phyloP scores from a whole-genome alignment of 1,284 basidiomycete genomes.

The Irpex sp. region DNA sequence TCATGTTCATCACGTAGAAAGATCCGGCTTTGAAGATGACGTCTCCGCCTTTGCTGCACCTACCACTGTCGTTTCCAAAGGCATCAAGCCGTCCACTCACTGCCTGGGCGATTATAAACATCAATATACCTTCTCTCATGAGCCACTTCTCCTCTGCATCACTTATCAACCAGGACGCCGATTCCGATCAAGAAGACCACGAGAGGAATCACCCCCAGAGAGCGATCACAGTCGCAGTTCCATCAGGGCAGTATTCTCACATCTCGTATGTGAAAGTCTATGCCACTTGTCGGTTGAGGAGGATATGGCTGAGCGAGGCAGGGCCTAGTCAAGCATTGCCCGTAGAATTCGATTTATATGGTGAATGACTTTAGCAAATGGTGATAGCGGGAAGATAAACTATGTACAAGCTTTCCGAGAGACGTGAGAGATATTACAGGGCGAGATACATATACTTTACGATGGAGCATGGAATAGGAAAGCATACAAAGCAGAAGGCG shows the following conservation, averaged over 20 bases:
- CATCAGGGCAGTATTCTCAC: slow-evolving; percentile 56
- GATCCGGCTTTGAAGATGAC: slow-evolving; percentile 45
- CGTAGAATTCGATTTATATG: slow-evolving; percentile 66
- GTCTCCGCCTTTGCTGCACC: slow-evolving; percentile 51
- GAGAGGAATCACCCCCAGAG: not conserved
- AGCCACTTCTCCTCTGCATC: slow-evolving; percentile 53
- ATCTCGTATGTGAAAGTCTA: slow-evolving; percentile 72
- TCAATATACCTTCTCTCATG: slow-evolving; percentile 58
- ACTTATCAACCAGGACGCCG: slow-evolving; percentile 21
- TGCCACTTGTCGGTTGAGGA: slow-evolving; percentile 72
- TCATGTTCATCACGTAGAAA: slow-evolving; percentile 35
- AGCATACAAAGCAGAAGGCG: no score
- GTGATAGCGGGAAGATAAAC: no score
- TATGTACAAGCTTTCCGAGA: no score
- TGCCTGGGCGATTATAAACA: slow-evolving; percentile 62
- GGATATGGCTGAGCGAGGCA: slow-evolving; percentile 72
- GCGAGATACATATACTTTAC: no score
- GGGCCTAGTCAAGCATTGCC: slow-evolving; percentile 48
- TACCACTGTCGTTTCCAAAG: slow-evolving; percentile 65
- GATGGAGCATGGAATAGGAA: no score
- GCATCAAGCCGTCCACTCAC: slow-evolving; percentile 53
- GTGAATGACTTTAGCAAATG: not conserved
- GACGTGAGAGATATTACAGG: no score
- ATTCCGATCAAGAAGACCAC: slow-evolving; percentile 16
- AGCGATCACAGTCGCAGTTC: slow-evolving; percentile 29